Evolutionary conservation across 805 yeast genomes (phyloP), one percentile per base, ranked within the genome.

Genomic region (Kluyveromyces starmeri): DNA sequence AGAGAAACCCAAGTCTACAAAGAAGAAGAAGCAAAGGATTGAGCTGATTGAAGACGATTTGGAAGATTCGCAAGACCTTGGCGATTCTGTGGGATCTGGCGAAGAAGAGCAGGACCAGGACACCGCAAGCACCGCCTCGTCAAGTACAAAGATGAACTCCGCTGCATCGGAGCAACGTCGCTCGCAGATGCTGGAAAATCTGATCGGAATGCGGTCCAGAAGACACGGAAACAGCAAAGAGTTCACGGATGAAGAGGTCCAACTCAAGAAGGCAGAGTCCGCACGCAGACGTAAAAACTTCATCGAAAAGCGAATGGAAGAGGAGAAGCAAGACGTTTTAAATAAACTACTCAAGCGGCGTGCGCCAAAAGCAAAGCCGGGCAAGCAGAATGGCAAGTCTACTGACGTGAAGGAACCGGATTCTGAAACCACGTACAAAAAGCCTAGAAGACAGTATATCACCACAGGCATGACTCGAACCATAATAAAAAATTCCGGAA

Each of bases 321-420:
- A 84, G 55, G 97, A 92, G 58, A 92, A 92, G 54, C 73, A 78
- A 51, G 96, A 89, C 44, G 88, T 96, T 0, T 68, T 89, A 44
- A 89, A 89, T 55, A 84, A 83, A 55, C 64, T 89, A 43, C 65
- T 89, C 43, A 79, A 83, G 58, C 76, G 88, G 56, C 70, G 95
- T 43, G 95, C 96, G 1, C 75, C 74, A 31, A 81, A 81, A 52
- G 72, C 75, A 1, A 64, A 81, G 44, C 13, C 26, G 26, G 72
- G 75, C 1, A 64, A 81, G 44, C 13, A 12, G 26, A 14, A 23
- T 23, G 14, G 14, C 5, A 23, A 43, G 45, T 27, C 27, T 44
- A 36, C 25, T n/a, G 17, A 13, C 23, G 20, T 22, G 5, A 21
- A 24, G 8, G 33, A 34, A 7, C 14, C 6, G n/a, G 39, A 30